Conservation (phyloP, 306 rosid genomes). For the Medicago lupulina region DNA sequence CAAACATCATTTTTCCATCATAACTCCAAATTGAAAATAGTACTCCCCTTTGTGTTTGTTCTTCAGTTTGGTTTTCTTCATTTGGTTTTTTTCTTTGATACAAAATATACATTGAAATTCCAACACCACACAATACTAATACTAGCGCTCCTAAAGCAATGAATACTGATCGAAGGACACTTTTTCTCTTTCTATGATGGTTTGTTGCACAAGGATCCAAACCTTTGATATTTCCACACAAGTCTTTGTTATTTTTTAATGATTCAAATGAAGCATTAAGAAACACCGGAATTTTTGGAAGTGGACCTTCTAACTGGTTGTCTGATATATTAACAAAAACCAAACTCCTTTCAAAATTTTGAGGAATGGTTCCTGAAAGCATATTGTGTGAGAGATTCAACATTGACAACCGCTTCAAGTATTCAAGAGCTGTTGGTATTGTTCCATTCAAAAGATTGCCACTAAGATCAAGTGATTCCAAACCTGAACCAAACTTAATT, state of each 20-base stretch:
- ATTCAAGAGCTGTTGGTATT: conserved; percentile 47
- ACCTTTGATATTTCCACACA: conserved; percentile 41
- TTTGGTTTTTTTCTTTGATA: background rate
- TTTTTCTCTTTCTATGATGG: background rate
- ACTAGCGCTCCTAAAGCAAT: background rate
- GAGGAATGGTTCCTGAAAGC: conserved; percentile 51
- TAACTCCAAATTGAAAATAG: conserved; percentile 37
- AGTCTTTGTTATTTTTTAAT: conserved; percentile 36
- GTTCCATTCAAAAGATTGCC: conserved; percentile 35
- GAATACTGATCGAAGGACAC: background rate
- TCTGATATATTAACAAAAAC: conserved; percentile 49
- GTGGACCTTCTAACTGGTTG: conserved; percentile 43
- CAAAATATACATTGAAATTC: conserved; percentile 17
- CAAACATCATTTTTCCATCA: conserved; percentile 44
- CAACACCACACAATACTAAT: conserved; percentile 25
- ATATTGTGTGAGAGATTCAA: conserved; percentile 55
- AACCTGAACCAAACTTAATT: conserved; percentile 12
- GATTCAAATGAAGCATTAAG: conserved; percentile 29
- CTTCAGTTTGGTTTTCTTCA: background rate
- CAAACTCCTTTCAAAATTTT: conserved; percentile 27
- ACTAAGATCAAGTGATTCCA: conserved; percentile 54
- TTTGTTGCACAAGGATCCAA: conserved; percentile 30
- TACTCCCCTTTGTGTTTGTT: conserved; percentile 12
- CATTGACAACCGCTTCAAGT: conserved; percentile 22
- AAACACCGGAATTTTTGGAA: conserved; percentile 41